Percentiles rank a stretch among this genome's conserved stretches.
Evolutionary conservation across 164 flowering plant genomes (phyloP).

Genomic region (Piper longum): DNA sequence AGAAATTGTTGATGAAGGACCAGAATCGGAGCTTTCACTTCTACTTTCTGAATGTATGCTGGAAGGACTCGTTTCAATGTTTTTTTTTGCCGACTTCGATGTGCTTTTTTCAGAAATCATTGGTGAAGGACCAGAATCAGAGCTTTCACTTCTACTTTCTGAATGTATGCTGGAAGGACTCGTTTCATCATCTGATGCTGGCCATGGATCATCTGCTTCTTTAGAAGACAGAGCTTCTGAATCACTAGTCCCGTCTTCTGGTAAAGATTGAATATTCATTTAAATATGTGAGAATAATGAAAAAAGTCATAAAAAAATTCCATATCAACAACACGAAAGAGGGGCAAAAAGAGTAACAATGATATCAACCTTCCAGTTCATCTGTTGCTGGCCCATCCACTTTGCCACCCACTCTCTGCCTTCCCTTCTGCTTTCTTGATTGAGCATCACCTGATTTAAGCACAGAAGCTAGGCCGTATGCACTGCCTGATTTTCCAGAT

Average conservation of each 20-base stretch:
- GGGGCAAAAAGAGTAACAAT: not conserved
- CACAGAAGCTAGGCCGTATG: slow-evolving; percentile 23
- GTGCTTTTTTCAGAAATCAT: slow-evolving; percentile 17
- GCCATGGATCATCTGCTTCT: slow-evolving; percentile 35
- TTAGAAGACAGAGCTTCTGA: slow-evolving; percentile 12
- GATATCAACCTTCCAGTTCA: not conserved
- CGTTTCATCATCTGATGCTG: slow-evolving; percentile 16
- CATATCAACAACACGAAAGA: not conserved
- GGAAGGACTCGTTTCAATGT: slow-evolving; percentile 14
- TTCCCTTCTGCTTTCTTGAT: slow-evolving; percentile 15
- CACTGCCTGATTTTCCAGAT: slow-evolving; percentile 48
- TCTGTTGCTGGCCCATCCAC: not conserved
- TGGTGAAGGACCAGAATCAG: slow-evolving; percentile 13
- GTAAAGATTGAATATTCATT: slow-evolving; percentile 14
- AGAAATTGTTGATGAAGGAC: slow-evolving; percentile 13
- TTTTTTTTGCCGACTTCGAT: slow-evolving; percentile 41
- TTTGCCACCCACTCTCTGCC: slow-evolving; percentile 3
- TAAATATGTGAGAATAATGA: slow-evolving; percentile 12
- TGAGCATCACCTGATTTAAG: slow-evolving; percentile 31
- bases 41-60: slow-evolving; percentile 6
- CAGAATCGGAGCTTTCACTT: slow-evolving; percentile 14
- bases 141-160: slow-evolving; percentile 7
- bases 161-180: slow-evolving; percentile 11
- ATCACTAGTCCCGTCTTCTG: slow-evolving; percentile 28
- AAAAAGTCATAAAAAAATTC: not conserved